Percentiles rank a stretch among this genome's conserved stretches.
phyloP scores from a whole-genome alignment of 441 rosid species.

The Eugenia klotzschiana region DNA sequence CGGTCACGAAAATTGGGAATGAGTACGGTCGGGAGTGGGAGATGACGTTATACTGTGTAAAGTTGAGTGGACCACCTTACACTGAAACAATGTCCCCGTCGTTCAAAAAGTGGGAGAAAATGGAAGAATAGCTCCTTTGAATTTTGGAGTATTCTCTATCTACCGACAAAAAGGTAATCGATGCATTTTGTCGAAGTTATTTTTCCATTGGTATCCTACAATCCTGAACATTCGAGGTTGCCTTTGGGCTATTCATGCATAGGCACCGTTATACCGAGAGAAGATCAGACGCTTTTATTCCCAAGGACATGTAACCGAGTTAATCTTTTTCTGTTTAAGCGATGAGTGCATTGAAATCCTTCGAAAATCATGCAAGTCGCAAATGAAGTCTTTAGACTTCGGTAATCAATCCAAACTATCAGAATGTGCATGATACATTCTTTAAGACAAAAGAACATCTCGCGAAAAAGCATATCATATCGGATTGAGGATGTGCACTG shows the following conservation, averaged over 20 bases:
- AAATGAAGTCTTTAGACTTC: neutral
- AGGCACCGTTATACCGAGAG: neutral
- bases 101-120: neutral
- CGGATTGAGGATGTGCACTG: too few species aligned
- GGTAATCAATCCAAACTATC: neutral
- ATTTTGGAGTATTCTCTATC: neutral
- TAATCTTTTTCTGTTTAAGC: neutral
- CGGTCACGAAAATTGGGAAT: neutral
- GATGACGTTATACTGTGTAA: neutral
- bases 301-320: neutral
- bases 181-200: neutral
- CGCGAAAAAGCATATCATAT: too few species aligned
- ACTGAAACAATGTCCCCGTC: neutral
- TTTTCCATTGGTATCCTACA: neutral
- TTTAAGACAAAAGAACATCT: neutral
- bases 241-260: neutral
- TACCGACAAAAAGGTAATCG: neutral
- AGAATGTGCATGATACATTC: neutral
- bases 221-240: neutral
- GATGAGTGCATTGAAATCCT: neutral
- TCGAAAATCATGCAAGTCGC: neutral
- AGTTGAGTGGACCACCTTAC: neutral
- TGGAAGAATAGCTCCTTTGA: neutral
- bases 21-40: neutral
- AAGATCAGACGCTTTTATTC: neutral